These are phyloP conservation scores for Penicillium bialowiezense DNA, from an alignment of 495 filamentous ascomycete genomes.

Conservation along the genomic window DNA sequence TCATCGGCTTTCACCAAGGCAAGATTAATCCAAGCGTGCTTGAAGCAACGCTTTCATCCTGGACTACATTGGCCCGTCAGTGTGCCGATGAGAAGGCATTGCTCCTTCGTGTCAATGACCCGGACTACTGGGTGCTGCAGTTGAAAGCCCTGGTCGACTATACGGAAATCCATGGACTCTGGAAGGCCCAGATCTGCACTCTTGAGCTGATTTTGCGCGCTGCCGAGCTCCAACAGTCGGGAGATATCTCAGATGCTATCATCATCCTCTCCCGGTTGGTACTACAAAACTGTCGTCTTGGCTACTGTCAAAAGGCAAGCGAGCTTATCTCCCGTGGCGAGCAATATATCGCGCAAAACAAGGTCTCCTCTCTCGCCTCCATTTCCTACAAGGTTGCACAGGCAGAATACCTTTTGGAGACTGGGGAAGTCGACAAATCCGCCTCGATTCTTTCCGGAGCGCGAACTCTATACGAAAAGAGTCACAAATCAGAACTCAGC, in stretches of 20 bases:
- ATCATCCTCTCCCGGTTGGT: constrained; percentile 59
- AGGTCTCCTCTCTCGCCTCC: constrained; percentile 38
- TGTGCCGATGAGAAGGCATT: constrained; percentile 51
- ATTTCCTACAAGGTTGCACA: constrained; percentile 66
- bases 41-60: constrained; percentile 38
- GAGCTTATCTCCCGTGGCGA: constrained; percentile 59
- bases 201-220: constrained; percentile 50
- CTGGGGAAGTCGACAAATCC: constrained; percentile 61
- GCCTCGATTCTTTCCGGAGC: constrained; percentile 29
- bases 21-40: constrained; percentile 48
- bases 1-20: constrained; percentile 52
- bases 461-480: constrained; percentile 34
- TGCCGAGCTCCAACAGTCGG: constrained; percentile 48
- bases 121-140: constrained; percentile 56
- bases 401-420: constrained; percentile 69
- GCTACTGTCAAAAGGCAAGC: constrained; percentile 72
- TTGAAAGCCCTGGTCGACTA: constrained; percentile 73
- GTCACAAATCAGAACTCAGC: constrained; percentile 26
- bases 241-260: constrained; percentile 55
- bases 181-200: constrained; percentile 47
- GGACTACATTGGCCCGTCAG: constrained; percentile 32
- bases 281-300: constrained; percentile 71
- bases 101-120: constrained; percentile 57
- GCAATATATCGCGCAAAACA: constrained; percentile 38
- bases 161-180: constrained; percentile 69